Conservation (phyloP, 805 yeast species). For the Saturnispora serradocipensis region DNA sequence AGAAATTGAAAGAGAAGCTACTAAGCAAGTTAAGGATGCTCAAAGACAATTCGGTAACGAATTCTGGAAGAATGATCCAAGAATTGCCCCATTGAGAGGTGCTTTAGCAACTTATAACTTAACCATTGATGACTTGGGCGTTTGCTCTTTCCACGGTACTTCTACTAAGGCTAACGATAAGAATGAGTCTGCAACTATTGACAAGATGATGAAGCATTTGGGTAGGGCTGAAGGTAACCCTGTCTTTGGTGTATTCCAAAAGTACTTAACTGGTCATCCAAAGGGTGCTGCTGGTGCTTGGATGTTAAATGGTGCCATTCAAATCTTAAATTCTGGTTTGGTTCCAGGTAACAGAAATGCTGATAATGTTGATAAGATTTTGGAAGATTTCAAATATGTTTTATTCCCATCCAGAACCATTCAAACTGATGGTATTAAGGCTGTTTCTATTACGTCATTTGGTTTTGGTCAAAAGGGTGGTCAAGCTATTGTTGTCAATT, state of each 20-base stretch:
- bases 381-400: conserved; percentile 80
- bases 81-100: conserved; percentile 95
- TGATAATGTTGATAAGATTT: conserved; percentile 79
- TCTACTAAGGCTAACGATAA: conserved; percentile 98
- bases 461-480: conserved; percentile 99
- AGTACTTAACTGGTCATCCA: conserved; percentile 98
- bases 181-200: conserved; percentile 90
- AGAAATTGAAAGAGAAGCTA: conserved; percentile 78
- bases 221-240: conserved; percentile 98
- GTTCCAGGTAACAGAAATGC: conserved; percentile 98
- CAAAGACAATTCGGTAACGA: conserved; percentile 93
- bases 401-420: conserved; percentile 90
- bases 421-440: conserved; percentile 95
- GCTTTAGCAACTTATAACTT: conserved; percentile 90
- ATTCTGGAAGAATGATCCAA: conserved; percentile 82
- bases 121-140: conserved; percentile 90
- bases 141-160: conserved; percentile 98
- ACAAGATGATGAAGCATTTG: conserved; percentile 86
- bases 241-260: conserved; percentile 96
- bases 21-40: conserved; percentile 78
- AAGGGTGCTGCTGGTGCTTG: conserved; percentile 99
- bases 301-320: conserved; percentile 99
- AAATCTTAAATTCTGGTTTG: conserved; percentile 81
- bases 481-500: conserved; percentile 83
- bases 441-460: conserved; percentile 92